phyloP scores from a whole-genome alignment of 768 basidiomycete species.

The Omphalotus guepiniiformis region DNA sequence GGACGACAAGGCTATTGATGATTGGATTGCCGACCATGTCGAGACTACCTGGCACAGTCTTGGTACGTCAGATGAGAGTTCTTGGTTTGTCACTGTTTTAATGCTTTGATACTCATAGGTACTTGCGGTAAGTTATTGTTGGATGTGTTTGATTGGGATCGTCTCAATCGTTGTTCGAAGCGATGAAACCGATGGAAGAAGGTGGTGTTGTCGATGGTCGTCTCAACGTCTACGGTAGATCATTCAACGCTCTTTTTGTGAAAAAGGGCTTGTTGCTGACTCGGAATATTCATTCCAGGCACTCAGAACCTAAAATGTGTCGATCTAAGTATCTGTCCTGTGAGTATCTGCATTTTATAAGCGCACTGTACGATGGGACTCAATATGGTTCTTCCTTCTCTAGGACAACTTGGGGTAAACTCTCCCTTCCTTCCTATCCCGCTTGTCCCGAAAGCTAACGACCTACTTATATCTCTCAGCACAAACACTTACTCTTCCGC shows the following conservation, averaged over 20 bases:
- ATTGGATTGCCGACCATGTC: conserved; percentile 68
- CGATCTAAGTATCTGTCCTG: conserved; percentile 71
- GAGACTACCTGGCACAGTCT: conserved; percentile 78
- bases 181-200: conserved; percentile 65
- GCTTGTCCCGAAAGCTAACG: no score
- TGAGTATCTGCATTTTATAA: conserved; percentile 35
- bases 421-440: no score
- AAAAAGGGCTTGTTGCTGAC: not conserved
- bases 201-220: conserved; percentile 64
- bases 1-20: conserved; percentile 69
- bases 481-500: conserved; percentile 74
- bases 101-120: conserved; percentile 18
- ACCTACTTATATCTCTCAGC: no score
- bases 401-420: conserved; percentile 68
- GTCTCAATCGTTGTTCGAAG: conserved; percentile 19
- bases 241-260: not conserved
- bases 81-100: not conserved
- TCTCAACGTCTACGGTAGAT: conserved; percentile 51
- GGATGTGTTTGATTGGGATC: not conserved
- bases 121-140: conserved; percentile 36
- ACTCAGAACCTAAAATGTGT: conserved; percentile 64
- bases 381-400: no score
- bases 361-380: no score
- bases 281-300: conserved; percentile 21
- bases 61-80: conserved; percentile 29